A percentile compares a stretch with the other conserved stretches of the same genome.
These are phyloP conservation scores for Sparassis latifolia DNA, from an alignment of 1,284 basidiomycete species.

Conservation along the genomic window DNA sequence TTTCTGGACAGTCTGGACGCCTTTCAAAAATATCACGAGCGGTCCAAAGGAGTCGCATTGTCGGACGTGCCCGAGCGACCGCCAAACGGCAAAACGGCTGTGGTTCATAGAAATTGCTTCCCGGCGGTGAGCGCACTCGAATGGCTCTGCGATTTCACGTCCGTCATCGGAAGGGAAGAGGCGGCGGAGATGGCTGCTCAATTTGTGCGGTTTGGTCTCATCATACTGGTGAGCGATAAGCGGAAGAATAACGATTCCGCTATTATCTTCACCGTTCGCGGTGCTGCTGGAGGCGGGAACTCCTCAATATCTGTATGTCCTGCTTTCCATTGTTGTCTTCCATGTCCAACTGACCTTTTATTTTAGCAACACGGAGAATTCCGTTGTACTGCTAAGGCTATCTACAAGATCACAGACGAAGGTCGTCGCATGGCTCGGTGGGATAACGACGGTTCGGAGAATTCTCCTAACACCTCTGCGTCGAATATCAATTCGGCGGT, in stretches of 20 bases:
- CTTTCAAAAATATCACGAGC: constrained; percentile 73
- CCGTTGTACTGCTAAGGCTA: constrained; percentile 89
- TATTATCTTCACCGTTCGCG: constrained; percentile 84
- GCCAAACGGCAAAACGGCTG: constrained; percentile 40
- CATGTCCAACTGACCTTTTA: constrained; percentile 6
- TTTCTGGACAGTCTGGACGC: constrained; percentile 48
- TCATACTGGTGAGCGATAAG: constrained; percentile 82
- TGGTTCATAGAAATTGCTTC: constrained; percentile 75
- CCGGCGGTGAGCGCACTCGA: constrained; percentile 83
- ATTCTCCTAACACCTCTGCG: constrained; percentile 61
- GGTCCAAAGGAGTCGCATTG: constrained; percentile 70
- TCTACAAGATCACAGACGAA: constrained; percentile 92
- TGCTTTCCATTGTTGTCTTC: background rate
- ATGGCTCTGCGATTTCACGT: constrained; percentile 98
- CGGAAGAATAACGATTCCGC: constrained; percentile 84
- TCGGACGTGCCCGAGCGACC: constrained; percentile 62
- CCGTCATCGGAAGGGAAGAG: constrained; percentile 93
- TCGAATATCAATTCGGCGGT: constrained; percentile 44
- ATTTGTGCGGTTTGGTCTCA: constrained; percentile 92
- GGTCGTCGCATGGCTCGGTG: constrained; percentile 82
- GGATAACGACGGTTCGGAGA: constrained; percentile 44
- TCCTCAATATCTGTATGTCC: constrained; percentile 65
- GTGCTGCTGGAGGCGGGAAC: constrained; percentile 67
- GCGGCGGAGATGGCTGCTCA: constrained; percentile 97
- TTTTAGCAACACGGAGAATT: constrained; percentile 85